Conservation (phyloP, 129 eudicot species). For the Dittrichia graveolens region DNA sequence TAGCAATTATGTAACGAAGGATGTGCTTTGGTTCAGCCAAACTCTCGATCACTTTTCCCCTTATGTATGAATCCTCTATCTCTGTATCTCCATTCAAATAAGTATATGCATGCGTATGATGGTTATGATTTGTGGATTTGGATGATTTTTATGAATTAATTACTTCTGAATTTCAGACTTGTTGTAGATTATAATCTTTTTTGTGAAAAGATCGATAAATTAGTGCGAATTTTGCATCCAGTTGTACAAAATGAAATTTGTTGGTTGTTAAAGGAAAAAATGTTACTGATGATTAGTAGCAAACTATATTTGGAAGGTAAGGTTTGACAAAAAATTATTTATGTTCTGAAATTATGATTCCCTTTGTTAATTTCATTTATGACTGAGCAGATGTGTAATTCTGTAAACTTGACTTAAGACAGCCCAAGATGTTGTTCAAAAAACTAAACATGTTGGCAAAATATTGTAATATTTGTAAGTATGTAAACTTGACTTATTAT, state of each 20-base stretch:
- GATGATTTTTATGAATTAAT: neutral
- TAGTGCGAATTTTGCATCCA: neutral
- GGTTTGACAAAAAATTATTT: too few species aligned
- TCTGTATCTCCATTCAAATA: neutral
- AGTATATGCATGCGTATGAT: slow-evolving; percentile 2
- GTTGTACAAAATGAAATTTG: neutral
- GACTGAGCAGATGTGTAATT: too few species aligned
- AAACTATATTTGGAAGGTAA: too few species aligned
- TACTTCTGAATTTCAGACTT: neutral
- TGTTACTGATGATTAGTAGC: too few species aligned
- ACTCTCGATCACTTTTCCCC: slow-evolving; percentile 95
- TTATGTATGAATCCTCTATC: slow-evolving; percentile 32
- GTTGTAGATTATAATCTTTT: neutral
- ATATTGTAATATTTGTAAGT: neutral
- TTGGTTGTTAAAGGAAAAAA: neutral
- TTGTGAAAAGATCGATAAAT: neutral
- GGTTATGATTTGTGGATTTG: slow-evolving; percentile 2
- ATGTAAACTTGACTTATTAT: neutral
- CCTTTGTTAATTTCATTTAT: too few species aligned
- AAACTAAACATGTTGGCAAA: neutral
- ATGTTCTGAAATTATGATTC: too few species aligned
- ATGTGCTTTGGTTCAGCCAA: slow-evolving; percentile 80
- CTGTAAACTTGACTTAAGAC: too few species aligned
- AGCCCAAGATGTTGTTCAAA: too few species aligned
- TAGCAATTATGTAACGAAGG: slow-evolving; percentile 53